Evolutionary conservation across 441 rosid species (phyloP), one percentile per base, ranked within the genome.

Genomic region (Viola pubescens): DNA sequence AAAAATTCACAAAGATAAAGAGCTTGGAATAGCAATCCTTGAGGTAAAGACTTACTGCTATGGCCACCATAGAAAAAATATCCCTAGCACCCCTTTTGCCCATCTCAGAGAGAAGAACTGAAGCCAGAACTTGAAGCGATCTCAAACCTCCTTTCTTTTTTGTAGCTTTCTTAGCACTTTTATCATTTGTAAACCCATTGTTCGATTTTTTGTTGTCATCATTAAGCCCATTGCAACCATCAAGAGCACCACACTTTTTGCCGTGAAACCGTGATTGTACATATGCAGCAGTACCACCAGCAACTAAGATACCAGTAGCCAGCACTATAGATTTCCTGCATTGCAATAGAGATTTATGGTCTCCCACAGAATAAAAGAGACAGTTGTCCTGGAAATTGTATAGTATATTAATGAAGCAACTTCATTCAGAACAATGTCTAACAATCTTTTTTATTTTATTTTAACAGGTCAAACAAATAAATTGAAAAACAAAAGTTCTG

Each of bases 1-100:
- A 12, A 26, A 1, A 26, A 46, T 46, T 46, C n/a, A 46, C 49
- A 46, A 46, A 46, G n/a, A 6, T 7, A 9, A 46, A 46, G 49
- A 7, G n/a, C n/a, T 3, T 7, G 49, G 9, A 46, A 8, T 4
- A 8, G 3, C 9, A 46, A 8, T 46, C n/a, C 49, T n/a, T 52
- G 51, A 59, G 56, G 58, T 73, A 64, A 9, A 73, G 62, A 67
- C 91, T 77, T 80, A 94, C 99, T 81, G 85, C 94, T 39, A 84
- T 79, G 67, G 74, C 97, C 52, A 84, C 75, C 73, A 94, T 71
- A 48, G 95, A 81, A 60, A 91, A 77, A 74, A 94, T 88, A 77
- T 94, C 87, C 69, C 83, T 86, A 59, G 87, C 91, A 68, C 99
- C 99, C 65, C 58, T 78, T 80, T 78, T 82, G 19, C 98, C 99